These are phyloP conservation scores for Mycena rebaudengoi DNA, from an alignment of 768 basidiomycete species.

Conservation along the genomic window DNA sequence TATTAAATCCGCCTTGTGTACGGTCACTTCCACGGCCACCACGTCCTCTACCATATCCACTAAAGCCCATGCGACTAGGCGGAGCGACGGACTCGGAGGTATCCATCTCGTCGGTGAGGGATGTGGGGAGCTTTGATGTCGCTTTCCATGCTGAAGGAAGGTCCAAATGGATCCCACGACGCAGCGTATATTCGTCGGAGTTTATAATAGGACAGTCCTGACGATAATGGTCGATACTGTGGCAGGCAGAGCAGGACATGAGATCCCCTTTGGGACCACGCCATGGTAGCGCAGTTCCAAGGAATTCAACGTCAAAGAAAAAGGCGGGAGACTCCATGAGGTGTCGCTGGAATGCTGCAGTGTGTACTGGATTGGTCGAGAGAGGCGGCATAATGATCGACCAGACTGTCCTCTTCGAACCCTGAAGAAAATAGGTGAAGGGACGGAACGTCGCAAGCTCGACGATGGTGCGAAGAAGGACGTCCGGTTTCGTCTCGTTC, in stretches of 20 bases:
- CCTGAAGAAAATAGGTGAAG: background rate
- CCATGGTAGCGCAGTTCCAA: background rate
- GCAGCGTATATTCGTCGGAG: background rate
- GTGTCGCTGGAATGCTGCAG: background rate
- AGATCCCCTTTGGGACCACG: background rate
- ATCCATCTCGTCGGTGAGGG: too few species aligned
- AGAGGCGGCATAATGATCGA: background rate
- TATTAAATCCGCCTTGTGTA: background rate
- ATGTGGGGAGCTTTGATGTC: background rate
- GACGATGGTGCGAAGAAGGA: background rate
- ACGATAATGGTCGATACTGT: background rate
- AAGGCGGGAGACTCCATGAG: background rate
- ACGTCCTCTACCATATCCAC: background rate
- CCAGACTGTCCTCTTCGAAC: background rate
- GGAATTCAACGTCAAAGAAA: background rate
- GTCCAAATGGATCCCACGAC: background rate
- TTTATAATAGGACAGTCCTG: background rate
- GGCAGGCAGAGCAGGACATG: background rate
- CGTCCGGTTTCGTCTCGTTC: background rate
- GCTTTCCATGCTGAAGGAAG: background rate
- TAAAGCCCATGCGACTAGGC: background rate
- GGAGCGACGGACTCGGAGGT: background rate
- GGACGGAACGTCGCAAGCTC: background rate
- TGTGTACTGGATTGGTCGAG: background rate
- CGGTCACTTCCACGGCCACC: background rate